A percentile compares a stretch with the other conserved stretches of the same genome.
phyloP scores from a whole-genome alignment of 768 basidiomycete species.

The Psilocybe subaeruginosa region DNA sequence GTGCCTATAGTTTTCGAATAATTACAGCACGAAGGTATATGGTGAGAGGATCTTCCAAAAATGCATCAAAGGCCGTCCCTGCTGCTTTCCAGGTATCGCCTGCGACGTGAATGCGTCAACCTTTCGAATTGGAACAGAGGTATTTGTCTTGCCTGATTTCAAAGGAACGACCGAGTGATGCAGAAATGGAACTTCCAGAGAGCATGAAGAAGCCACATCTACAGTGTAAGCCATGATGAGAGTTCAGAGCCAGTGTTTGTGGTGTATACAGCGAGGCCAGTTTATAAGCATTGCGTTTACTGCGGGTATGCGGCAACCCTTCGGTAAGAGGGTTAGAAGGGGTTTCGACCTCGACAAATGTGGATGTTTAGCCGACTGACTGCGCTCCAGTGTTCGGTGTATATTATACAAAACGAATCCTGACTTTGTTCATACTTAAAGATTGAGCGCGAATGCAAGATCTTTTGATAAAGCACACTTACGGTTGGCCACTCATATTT shows the following conservation, averaged over 20 bases:
- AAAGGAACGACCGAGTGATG: constrained; percentile 1
- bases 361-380: not conserved
- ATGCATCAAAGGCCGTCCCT: constrained; percentile 23
- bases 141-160: not conserved
- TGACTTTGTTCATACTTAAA: too few species aligned
- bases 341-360: not conserved
- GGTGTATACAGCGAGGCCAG: not conserved
- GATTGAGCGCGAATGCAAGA: too few species aligned
- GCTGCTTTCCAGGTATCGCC: constrained; percentile 27
- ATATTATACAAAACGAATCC: too few species aligned
- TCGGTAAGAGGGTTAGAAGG: not conserved
- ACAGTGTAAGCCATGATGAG: not conserved
- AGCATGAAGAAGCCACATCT: not conserved
- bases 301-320: not conserved
- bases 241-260: not conserved
- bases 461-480: too few species aligned
- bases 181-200: not conserved
- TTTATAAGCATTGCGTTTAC: not conserved
- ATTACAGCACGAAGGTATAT: constrained; percentile 18
- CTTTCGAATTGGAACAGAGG: not conserved
- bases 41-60: constrained; percentile 22
- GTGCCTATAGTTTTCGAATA: not conserved
- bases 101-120: constrained; percentile 1
- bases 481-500: too few species aligned
- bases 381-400: not conserved